phyloP scores from a whole-genome alignment of 2,329 filamentous ascomycete species.

The Corinectria fuckeliana region DNA sequence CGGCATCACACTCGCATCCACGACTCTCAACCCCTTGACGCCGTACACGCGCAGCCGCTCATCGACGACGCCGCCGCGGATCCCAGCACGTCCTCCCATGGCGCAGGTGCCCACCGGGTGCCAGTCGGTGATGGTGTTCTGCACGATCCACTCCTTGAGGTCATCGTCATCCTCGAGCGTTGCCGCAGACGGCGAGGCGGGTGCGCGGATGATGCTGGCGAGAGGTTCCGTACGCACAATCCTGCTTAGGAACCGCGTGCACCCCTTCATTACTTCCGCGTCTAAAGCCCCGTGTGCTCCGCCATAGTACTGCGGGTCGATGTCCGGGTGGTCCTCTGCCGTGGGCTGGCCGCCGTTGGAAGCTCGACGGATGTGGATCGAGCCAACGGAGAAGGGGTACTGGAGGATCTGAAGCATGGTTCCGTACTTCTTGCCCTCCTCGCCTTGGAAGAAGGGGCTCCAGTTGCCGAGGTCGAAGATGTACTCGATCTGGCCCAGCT shows the following conservation, averaged over 20 bases:
- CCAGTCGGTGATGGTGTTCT: slow-evolving; percentile 42
- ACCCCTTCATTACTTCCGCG: slow-evolving; percentile 50
- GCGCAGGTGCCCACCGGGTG: slow-evolving; percentile 50
- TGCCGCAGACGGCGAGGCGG: slow-evolving; percentile 33
- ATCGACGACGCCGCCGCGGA: slow-evolving; percentile 43
- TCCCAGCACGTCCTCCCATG: slow-evolving; percentile 41
- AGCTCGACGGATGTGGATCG: slow-evolving; percentile 52
- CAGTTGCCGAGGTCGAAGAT: slow-evolving; percentile 57
- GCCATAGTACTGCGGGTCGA: slow-evolving; percentile 52
- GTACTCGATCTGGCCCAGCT: slow-evolving; percentile 55
- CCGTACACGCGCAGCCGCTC: slow-evolving; percentile 41
- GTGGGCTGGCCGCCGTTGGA: slow-evolving; percentile 9
- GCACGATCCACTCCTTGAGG: slow-evolving; percentile 36
- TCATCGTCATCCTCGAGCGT: slow-evolving; percentile 21
- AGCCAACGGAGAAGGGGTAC: slow-evolving; percentile 57
- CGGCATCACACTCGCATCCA: slow-evolving; percentile 42
- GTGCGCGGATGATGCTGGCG: slow-evolving; percentile 44
- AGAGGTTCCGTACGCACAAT: slow-evolving; percentile 48
- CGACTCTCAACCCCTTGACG: slow-evolving; percentile 34
- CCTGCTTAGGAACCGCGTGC: slow-evolving; percentile 47
- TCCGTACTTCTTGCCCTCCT: slow-evolving; percentile 51
- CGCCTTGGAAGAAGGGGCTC: slow-evolving; percentile 45
- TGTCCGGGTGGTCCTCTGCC: slow-evolving; percentile 42
- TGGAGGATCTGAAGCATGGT: slow-evolving; percentile 58
- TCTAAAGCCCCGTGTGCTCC: slow-evolving; percentile 50